Conservation (phyloP, 2,329 filamentous ascomycete species). For the Ophioceras dolichostomum region DNA sequence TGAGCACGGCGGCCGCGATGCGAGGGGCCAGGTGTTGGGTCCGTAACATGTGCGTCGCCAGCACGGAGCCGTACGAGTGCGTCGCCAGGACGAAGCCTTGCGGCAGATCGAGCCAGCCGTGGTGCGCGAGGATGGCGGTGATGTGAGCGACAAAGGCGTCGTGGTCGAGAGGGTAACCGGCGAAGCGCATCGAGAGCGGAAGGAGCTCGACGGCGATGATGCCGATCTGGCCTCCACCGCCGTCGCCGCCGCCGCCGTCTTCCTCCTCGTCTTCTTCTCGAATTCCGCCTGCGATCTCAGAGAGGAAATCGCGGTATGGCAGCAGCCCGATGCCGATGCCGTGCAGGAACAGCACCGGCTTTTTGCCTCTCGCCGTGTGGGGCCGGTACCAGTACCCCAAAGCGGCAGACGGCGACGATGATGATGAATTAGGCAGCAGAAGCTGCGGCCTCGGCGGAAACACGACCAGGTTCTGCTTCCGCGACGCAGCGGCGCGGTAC, state of each 20-base stretch:
- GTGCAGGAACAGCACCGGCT: constrained; percentile 55
- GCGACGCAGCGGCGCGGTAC: constrained; percentile 32
- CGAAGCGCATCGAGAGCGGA: constrained; percentile 51
- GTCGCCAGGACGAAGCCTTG: constrained; percentile 45
- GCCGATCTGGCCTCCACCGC: constrained; percentile 35
- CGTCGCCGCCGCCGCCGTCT: constrained; percentile 5
- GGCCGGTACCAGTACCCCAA: constrained; percentile 56
- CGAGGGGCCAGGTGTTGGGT: constrained; percentile 32
- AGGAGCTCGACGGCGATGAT: constrained; percentile 56
- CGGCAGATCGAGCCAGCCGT: constrained; percentile 30
- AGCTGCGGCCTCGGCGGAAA: constrained; percentile 47
- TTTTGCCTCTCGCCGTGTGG: constrained; percentile 37
- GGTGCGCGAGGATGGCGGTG: constrained; percentile 39
- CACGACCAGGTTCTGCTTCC: constrained; percentile 25
- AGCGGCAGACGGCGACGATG: constrained; percentile 29
- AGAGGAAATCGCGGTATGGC: constrained; percentile 46
- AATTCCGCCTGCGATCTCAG: constrained; percentile 25
- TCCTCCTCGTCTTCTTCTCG: neutral
- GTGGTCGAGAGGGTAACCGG: constrained; percentile 34
- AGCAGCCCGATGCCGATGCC: constrained; percentile 59
- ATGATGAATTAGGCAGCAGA: constrained; percentile 10
- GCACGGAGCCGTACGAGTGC: constrained; percentile 53
- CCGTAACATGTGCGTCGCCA: constrained; percentile 49
- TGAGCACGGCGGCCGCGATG: constrained; percentile 33
- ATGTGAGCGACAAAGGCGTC: constrained; percentile 44